These are phyloP conservation scores for Phytophthora sojae DNA, from an alignment of 352 stramenopile species.

Conservation along the genomic window DNA sequence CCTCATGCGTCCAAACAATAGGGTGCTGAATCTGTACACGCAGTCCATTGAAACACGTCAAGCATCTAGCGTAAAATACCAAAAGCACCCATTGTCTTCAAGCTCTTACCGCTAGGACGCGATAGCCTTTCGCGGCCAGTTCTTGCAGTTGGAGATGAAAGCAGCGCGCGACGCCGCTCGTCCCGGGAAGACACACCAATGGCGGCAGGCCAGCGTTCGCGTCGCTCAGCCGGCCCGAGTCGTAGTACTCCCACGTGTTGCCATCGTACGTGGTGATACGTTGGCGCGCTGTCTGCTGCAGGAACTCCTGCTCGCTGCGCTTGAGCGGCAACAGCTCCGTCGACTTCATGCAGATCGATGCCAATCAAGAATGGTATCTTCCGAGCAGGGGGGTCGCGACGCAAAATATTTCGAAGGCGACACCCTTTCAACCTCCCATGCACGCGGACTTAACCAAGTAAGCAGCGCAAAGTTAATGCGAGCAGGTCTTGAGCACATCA, in stretches of 20 bases:
- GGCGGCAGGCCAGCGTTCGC: conserved; percentile 35
- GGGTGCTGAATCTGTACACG: conserved; percentile 66
- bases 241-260: conserved; percentile 83
- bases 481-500: no score
- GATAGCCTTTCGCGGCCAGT: conserved; percentile 67
- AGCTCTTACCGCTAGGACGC: conserved; percentile 60
- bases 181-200: conserved; percentile 73
- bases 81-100: background rate
- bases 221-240: conserved; percentile 57
- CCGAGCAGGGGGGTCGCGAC: background rate
- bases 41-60: background rate
- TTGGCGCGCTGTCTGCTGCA: conserved; percentile 68
- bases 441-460: no score
- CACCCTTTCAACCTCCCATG: background rate
- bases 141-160: conserved; percentile 69
- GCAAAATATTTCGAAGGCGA: background rate
- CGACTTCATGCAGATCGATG: conserved; percentile 22
- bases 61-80: background rate
- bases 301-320: conserved; percentile 59
- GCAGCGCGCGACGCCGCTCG: conserved; percentile 53
- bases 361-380: conserved; percentile 28
- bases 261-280: conserved; percentile 81
- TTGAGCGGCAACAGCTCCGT: conserved; percentile 19
- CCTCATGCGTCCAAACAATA: conserved; percentile 80
- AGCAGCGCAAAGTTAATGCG: no score